phyloP scores from a whole-genome alignment of 768 basidiomycete species.

The Mycena galericulata region DNA sequence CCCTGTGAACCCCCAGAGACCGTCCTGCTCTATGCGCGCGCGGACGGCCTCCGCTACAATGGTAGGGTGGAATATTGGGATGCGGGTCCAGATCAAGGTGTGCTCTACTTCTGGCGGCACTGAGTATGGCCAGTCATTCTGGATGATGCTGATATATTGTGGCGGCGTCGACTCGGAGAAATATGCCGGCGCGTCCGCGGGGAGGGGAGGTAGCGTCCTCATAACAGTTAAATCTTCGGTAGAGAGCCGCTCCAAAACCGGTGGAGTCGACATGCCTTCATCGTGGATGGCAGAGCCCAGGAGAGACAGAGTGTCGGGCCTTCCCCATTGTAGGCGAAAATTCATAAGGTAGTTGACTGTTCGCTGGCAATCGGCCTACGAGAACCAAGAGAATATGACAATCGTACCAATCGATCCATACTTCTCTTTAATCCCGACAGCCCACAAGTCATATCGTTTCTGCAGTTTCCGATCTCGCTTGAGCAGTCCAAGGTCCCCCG shows the following conservation, averaged over 20 bases:
- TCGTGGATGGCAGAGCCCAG: conserved; percentile 64
- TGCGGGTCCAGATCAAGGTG: conserved; percentile 79
- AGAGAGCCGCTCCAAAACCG: conserved; percentile 9
- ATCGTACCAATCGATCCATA: conserved; percentile 76
- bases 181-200: conserved; percentile 60
- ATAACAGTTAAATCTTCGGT: conserved; percentile 18
- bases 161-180: conserved; percentile 74
- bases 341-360: conserved; percentile 80
- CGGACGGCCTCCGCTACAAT: conserved; percentile 64
- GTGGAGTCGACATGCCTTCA: conserved; percentile 30
- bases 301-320: conserved; percentile 72
- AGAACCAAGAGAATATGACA: background rate
- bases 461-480: conserved; percentile 82
- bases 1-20: conserved; percentile 88
- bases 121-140: conserved; percentile 92
- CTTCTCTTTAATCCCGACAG: conserved; percentile 60
- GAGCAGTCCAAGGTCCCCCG: conserved; percentile 84
- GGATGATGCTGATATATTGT: conserved; percentile 75
- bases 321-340: conserved; percentile 81
- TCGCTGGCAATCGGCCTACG: background rate
- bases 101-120: conserved; percentile 83
- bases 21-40: conserved; percentile 76
- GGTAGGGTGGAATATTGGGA: conserved; percentile 75
- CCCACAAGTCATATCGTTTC: conserved; percentile 72
- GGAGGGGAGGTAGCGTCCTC: conserved; percentile 45